Percentiles rank a stretch among this genome's conserved stretches.
phyloP scores from a whole-genome alignment of 2,329 filamentous ascomycete species.

The Phaeomoniella chlamydospora region DNA sequence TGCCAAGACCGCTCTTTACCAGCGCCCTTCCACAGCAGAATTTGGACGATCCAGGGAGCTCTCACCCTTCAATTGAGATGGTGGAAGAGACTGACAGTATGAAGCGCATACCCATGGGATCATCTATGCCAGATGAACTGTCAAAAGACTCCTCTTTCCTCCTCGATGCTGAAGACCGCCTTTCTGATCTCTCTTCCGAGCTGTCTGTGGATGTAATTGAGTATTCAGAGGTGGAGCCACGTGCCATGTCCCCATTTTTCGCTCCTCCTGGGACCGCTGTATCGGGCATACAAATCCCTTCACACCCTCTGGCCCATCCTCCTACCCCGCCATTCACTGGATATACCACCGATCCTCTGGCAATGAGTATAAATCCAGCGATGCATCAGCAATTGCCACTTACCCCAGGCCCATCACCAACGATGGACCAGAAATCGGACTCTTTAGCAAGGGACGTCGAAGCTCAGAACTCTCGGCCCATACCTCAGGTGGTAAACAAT shows the following conservation, averaged over 20 bases:
- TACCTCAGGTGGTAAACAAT: slow-evolving; percentile 5
- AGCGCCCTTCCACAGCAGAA: slow-evolving; percentile 10
- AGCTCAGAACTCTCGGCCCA: slow-evolving; percentile 1
- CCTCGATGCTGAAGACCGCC: slow-evolving; percentile 37
- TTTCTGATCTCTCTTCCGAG: slow-evolving; percentile 38
- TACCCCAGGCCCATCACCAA: slow-evolving; percentile 28
- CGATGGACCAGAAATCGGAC: slow-evolving; percentile 4
- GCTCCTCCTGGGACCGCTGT: slow-evolving; percentile 18
- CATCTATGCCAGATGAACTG: slow-evolving; percentile 20
- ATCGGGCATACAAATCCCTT: slow-evolving; percentile 24
- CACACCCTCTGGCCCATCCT: slow-evolving; percentile 29
- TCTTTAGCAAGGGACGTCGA: slow-evolving; percentile 3
- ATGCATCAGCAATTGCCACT: slow-evolving; percentile 15
- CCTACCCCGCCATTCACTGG: slow-evolving; percentile 31
- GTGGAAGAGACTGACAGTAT: slow-evolving; percentile 37
- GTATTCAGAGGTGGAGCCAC: slow-evolving; percentile 17
- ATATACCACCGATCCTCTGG: slow-evolving; percentile 20
- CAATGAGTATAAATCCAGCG: slow-evolving; percentile 1
- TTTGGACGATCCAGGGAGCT: slow-evolving; percentile 18
- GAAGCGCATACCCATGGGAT: slow-evolving; percentile 28
- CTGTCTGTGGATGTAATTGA: slow-evolving; percentile 37
- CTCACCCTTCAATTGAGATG: slow-evolving; percentile 35
- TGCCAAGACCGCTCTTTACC: slow-evolving; percentile 14
- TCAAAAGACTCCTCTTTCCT: slow-evolving; percentile 29
- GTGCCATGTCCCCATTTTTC: slow-evolving; percentile 15